Evolutionary conservation across 2,329 filamentous ascomycete species (phyloP).

Genomic region (Dactylellina cionopaga): DNA sequence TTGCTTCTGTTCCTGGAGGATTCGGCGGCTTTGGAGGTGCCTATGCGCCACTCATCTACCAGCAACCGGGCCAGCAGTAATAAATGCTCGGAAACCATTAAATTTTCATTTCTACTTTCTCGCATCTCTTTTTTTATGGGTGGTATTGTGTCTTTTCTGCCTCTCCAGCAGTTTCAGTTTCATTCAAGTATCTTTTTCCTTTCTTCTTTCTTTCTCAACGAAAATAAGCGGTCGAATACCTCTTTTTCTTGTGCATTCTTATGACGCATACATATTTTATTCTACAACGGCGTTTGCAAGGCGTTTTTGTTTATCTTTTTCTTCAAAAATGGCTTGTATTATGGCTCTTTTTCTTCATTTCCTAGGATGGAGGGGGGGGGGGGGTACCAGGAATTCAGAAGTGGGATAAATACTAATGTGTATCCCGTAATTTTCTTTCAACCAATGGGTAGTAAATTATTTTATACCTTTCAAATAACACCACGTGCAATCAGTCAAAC

Average conservation of each 20-base stretch:
- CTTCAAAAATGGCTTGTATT: constrained; percentile 27
- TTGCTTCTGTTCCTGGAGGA: constrained; percentile 25
- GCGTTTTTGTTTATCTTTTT: constrained; percentile 21
- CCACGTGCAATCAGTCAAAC: no score
- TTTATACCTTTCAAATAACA: no score
- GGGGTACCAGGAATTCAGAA: not conserved
- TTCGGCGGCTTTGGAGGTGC: constrained; percentile 39
- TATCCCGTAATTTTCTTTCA: not conserved
- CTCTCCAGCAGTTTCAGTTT: not conserved
- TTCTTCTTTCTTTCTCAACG: not conserved
- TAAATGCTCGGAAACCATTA: not conserved
- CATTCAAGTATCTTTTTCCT: not conserved
- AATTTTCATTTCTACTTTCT: constrained; percentile 8
- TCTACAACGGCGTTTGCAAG: constrained; percentile 33
- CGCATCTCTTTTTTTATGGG: not conserved
- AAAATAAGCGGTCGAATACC: constrained; percentile 11
- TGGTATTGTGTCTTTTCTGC: not conserved
- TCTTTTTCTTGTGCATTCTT: constrained; percentile 41
- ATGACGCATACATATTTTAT: constrained; percentile 27
- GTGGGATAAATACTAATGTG: not conserved
- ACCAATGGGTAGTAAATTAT: no score
- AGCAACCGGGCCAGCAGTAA: constrained; percentile 47
- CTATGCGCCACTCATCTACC: constrained; percentile 46
- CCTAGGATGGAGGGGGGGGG: not conserved
- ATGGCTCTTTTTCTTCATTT: constrained; percentile 2